Base-by-base conservation (phyloP, 805 yeast genomes). In the Wickerhamiella hasegawae region DNA sequence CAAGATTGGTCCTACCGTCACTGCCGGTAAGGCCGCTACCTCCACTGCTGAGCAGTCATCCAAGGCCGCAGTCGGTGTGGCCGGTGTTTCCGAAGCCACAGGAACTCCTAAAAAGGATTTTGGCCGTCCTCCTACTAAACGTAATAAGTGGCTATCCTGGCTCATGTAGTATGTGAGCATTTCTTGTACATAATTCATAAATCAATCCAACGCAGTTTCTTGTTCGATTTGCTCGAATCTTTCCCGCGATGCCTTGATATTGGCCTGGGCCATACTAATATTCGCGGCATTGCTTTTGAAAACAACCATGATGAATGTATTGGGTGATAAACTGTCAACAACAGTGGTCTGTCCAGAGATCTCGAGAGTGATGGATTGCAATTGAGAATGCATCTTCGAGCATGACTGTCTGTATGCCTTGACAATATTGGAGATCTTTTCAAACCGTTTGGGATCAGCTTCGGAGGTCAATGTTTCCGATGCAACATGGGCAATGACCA, bases 371-470 rank as follows among this genome's bases (percentile, higher is more conserved):
- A 87, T 58, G 32, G 80, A 76, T 43, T 70, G 76, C 55, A 87
- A 82, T 46, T 82, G 85, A 4, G 94, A 71, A 50, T 94, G 70
- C 49, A 87, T 65, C 54, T 83, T 85, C 34, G 80, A 73, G 30
- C 90, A 83, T 45, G 92, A 79, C 57, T 87, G 96, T 51, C 90
- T 84, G 58, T 81, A 87, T 18, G 93, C 83, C 52, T 87, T 87
- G 65, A 87, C 82, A 40, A 87, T 84, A 54, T 83, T 85, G 18
- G 93, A 79, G 18, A 87, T 84, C 53, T 85, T 87, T 52, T 87
- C 97, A 51, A 85, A 87, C 47, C 97, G 63, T 47, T 87, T 83
- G 4, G 96, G 94, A 49, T 87, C 96, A 36, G 84, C 63, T 10
- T 42, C 36, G 22, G 39, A 40, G 20, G 41, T 34, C 29, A 45